Percentiles rank a stretch among this genome's conserved stretches.
phyloP scores from a whole-genome alignment of 202 grass and related monocot genomes.

The Setaria viridis region DNA sequence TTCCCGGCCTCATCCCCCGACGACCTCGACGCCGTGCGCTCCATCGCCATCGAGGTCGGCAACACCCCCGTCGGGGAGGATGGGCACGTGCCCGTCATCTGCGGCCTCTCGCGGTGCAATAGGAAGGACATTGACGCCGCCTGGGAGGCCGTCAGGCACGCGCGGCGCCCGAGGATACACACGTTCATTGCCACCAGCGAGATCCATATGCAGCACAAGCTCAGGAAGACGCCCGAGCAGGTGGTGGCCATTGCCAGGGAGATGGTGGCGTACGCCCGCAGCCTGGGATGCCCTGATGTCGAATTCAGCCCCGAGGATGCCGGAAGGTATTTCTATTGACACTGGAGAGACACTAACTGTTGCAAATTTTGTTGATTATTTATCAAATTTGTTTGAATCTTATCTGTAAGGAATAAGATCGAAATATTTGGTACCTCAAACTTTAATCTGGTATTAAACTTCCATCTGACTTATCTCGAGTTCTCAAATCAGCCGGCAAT shows the following conservation, averaged over 20 bases:
- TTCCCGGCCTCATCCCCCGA: slow-evolving; percentile 93
- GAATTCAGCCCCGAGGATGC: slow-evolving; percentile 98
- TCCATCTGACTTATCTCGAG: not conserved
- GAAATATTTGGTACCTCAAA: not conserved
- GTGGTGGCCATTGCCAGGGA: slow-evolving; percentile 75
- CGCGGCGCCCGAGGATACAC: slow-evolving; percentile 72
- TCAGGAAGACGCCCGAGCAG: slow-evolving; percentile 84
- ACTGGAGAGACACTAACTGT: not conserved
- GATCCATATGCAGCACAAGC: slow-evolving; percentile 97
- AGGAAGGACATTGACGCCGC: slow-evolving; percentile 86
- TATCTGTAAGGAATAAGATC: not conserved
- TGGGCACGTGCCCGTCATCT: slow-evolving; percentile 86
- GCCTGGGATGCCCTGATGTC: slow-evolving; percentile 82
- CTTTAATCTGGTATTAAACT: not conserved
- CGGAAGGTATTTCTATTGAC: slow-evolving; percentile 58
- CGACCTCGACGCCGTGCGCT: slow-evolving; percentile 94
- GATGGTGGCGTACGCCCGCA: slow-evolving; percentile 90
- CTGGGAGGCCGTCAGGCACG: slow-evolving; percentile 87
- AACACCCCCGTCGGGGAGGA: slow-evolving; percentile 60
- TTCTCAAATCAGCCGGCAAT: not conserved
- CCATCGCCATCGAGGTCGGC: slow-evolving; percentile 94
- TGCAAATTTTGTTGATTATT: not conserved
- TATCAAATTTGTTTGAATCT: not conserved
- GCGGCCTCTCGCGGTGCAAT: slow-evolving; percentile 83
- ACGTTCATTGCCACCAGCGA: slow-evolving; percentile 98